These are phyloP conservation scores for Suillus subalutaceus DNA, from an alignment of 768 basidiomycete genomes.

Conservation along the genomic window DNA sequence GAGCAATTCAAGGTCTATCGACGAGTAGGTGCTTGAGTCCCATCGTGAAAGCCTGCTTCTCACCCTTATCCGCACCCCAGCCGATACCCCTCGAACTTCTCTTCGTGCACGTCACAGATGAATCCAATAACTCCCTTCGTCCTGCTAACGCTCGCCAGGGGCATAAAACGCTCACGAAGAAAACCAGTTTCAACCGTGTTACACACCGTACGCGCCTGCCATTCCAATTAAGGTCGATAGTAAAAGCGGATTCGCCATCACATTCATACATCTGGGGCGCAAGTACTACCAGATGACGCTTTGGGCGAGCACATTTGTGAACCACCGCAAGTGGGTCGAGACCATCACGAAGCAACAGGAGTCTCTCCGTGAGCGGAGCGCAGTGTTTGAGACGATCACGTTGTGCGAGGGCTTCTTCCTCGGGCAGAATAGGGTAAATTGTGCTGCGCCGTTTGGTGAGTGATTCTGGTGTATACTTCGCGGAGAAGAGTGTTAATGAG, in stretches of 20 bases:
- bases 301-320: slow-evolving; percentile 85
- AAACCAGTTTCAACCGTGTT: slow-evolving; percentile 44
- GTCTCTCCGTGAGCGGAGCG: slow-evolving; percentile 77
- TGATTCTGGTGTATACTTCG: slow-evolving; percentile 25
- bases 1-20: slow-evolving; percentile 95
- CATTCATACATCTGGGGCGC: slow-evolving; percentile 91
- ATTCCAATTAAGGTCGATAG: slow-evolving; percentile 56
- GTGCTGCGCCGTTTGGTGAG: slow-evolving; percentile 86
- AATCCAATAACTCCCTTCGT: slow-evolving; percentile 40
- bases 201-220: slow-evolving; percentile 46
- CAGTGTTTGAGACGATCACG: slow-evolving; percentile 82
- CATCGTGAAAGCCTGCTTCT: not conserved
- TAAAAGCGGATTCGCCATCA: slow-evolving; percentile 90
- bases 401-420: slow-evolving; percentile 89
- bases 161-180: slow-evolving; percentile 46
- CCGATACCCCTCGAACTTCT: slow-evolving; percentile 96
- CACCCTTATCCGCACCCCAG: slow-evolving; percentile 42
- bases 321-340: slow-evolving; percentile 94
- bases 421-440: slow-evolving; percentile 86
- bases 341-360: slow-evolving; percentile 89
- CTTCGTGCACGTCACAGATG: slow-evolving; percentile 77
- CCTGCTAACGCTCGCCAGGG: slow-evolving; percentile 42
- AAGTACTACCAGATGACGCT: slow-evolving; percentile 91
- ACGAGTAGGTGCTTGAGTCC: slow-evolving; percentile 57
- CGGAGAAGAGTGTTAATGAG: slow-evolving; percentile 5